phyloP scores from a whole-genome alignment of 2,329 filamentous ascomycete genomes.

The Colletotrichum sp. region DNA sequence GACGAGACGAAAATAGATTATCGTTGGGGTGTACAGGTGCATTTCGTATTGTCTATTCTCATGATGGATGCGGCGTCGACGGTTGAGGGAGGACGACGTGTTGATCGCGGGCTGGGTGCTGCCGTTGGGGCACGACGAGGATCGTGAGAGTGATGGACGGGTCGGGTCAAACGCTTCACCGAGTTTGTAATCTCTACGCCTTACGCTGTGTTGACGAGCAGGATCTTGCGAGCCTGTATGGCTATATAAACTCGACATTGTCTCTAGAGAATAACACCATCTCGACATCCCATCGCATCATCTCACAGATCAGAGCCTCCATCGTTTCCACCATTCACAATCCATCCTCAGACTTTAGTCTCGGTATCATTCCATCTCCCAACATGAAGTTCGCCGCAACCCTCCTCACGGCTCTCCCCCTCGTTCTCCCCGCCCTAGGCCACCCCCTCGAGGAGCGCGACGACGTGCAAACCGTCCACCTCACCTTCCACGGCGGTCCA shows the following conservation, averaged over 20 bases:
- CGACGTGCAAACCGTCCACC: slow-evolving; percentile 39
- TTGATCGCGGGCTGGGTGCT: background rate
- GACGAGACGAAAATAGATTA: background rate
- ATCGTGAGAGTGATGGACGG: background rate
- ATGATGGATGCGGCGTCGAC: background rate
- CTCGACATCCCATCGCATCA: background rate
- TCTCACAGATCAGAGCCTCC: background rate
- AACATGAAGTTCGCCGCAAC: slow-evolving; percentile 25
- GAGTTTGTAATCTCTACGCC: background rate
- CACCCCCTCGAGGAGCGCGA: slow-evolving; percentile 28
- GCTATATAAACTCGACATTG: background rate
- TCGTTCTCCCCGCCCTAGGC: slow-evolving; percentile 4
- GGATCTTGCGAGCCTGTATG: background rate
- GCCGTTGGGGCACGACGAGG: background rate
- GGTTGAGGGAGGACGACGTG: background rate
- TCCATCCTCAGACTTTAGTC: background rate
- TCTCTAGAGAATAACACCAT: background rate
- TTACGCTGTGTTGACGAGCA: background rate
- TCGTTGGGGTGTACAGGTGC: background rate
- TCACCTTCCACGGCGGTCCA: slow-evolving; percentile 49
- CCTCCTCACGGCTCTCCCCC: slow-evolving; percentile 1
- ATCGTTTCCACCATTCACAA: background rate
- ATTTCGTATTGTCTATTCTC: background rate
- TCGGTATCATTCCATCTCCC: background rate
- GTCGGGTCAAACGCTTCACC: background rate